These are phyloP conservation scores for Puccinia triticina DNA, from an alignment of 1,284 basidiomycete species.

Conservation along the genomic window DNA sequence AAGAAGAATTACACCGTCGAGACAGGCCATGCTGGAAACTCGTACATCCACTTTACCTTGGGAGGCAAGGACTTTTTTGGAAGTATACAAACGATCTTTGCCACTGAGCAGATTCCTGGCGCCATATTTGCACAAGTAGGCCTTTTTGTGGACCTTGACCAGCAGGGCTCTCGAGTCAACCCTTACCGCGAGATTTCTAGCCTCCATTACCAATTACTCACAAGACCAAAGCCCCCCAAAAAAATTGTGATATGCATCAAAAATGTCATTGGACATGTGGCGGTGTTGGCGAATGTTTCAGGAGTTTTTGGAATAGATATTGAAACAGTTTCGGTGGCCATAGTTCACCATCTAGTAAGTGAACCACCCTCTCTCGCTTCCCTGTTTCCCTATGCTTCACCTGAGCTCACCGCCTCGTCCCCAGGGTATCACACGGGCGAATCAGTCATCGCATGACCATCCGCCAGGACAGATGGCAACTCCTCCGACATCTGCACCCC, in stretches of 20 bases:
- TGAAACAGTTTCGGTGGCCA: background rate
- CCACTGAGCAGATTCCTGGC: background rate
- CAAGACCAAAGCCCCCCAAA: background rate
- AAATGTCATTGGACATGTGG: background rate
- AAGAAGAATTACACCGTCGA: background rate
- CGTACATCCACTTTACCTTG: background rate
- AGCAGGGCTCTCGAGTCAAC: background rate
- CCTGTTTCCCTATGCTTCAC: no score
- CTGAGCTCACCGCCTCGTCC: no score
- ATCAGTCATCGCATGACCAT: no score
- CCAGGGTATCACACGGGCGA: no score
- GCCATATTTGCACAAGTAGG: background rate
- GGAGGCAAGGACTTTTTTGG: slow-evolving; percentile 11
- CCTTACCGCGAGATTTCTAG: background rate
- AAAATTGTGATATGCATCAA: background rate
- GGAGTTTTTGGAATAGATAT: background rate
- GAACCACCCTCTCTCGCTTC: background rate
- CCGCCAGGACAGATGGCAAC: no score
- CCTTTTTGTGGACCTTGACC: background rate
- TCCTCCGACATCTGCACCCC: no score
- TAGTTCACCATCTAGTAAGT: slow-evolving; percentile 6
- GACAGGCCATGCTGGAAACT: background rate
- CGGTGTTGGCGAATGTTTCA: background rate
- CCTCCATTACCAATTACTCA: background rate
- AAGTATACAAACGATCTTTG: slow-evolving; percentile 1